Evolutionary conservation across 768 basidiomycete species (phyloP), one percentile per base, ranked within the genome.

Genomic region (Termitomyces heimii): DNA sequence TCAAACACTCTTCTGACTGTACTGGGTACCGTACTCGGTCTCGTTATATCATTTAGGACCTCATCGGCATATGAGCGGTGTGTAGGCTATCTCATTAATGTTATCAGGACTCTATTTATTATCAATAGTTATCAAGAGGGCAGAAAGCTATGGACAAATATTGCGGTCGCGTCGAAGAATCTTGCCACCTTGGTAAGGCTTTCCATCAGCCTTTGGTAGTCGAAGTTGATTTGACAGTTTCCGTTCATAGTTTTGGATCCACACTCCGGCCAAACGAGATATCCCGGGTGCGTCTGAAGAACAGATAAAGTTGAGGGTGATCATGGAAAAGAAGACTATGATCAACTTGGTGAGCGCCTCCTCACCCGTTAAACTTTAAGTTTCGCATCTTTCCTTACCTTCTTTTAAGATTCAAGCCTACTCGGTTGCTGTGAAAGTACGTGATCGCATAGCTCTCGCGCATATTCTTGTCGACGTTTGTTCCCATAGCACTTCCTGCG

Each of bases 311-410:
- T 65, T 82, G n/a, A 68, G 82, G 63, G 76, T 74, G 16, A 68
- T 84, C 10, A 79, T 89, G 52, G 88, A 89, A 74, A 91, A 89
- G 70, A 85, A 86, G 71, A 81, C 81, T 1, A 86, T 88, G 78
- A 76, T 90, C 56, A 88, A 88, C 63, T 66, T 90, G 49, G 82
- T 84, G 58, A 59, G 77, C 67, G 26, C 46, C 7, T 43, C 18
- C 26, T 32, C 3, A 16, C 26, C 46, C 20, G 32, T 18, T n/a
- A n/a, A 13, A 10, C 22, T 10, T 26, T n/a, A 26, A 16, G 13
- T 20, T 20, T 3, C 51, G 45, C 14, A 43, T 31, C 31, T 14
- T 37, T 5, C 18, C 2, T 47, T 34, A 34, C 31, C 9, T 37
- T 5, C 18, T 1, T 47, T 34, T 32, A 48, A 86, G 84, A 73